A percentile compares a stretch with the other conserved stretches of the same genome.
Conservation (phyloP, 1,284 basidiomycete species). For the Waitea zeae region DNA sequence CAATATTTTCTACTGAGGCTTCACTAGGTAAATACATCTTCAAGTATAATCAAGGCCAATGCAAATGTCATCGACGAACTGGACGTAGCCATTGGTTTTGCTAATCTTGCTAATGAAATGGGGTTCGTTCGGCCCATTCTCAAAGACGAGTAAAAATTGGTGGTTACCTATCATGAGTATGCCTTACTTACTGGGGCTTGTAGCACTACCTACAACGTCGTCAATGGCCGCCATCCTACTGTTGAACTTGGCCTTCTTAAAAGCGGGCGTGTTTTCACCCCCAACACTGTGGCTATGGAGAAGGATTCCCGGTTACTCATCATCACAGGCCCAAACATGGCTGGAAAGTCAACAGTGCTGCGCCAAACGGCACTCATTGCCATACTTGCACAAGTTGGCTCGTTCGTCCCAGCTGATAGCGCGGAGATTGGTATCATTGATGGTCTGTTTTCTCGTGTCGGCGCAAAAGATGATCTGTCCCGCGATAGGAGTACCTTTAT, state of each 20-base stretch:
- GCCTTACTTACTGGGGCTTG: background rate
- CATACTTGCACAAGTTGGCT: slow-evolving; percentile 85
- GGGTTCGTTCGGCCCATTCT: slow-evolving; percentile 61
- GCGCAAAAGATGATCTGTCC: slow-evolving; percentile 90
- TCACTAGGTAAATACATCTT: slow-evolving; percentile 41
- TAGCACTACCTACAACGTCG: slow-evolving; percentile 51
- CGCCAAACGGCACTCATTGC: slow-evolving; percentile 85
- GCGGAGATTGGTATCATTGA: slow-evolving; percentile 81
- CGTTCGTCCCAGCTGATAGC: slow-evolving; percentile 77
- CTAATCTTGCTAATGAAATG: slow-evolving; percentile 68
- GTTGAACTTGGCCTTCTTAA: slow-evolving; percentile 81
- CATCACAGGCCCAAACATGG: slow-evolving; percentile 96
- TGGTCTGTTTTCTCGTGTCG: slow-evolving; percentile 85
- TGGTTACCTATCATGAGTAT: background rate
- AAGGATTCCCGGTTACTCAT: slow-evolving; percentile 49
- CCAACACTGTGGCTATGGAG: slow-evolving; percentile 62
- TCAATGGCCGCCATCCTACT: slow-evolving; percentile 78
- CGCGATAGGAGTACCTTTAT: slow-evolving; percentile 89
- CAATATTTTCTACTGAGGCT: background rate
- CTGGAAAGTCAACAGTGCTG: slow-evolving; percentile 84
- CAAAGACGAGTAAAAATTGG: slow-evolving; percentile 41
- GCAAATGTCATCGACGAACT: slow-evolving; percentile 77
- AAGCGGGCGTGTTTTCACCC: slow-evolving; percentile 61
- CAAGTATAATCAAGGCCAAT: slow-evolving; percentile 48
- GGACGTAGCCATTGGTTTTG: slow-evolving; percentile 74